phyloP scores from a whole-genome alignment of 176 grass and related monocot species.

The Raddia guianensis region DNA sequence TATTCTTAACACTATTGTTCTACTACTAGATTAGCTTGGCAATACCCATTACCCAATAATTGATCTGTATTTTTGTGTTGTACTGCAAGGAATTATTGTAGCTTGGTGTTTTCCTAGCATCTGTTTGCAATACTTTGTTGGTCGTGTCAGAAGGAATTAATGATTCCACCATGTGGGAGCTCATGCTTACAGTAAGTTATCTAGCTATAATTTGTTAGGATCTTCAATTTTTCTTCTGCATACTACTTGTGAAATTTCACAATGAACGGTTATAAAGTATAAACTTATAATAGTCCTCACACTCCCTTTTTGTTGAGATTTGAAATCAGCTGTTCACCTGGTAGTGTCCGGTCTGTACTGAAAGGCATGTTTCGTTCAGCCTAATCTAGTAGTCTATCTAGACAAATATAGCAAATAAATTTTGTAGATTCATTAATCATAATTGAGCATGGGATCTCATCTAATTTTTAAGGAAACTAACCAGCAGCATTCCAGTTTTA shows the following conservation, averaged over 20 bases:
- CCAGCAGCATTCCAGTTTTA: not conserved
- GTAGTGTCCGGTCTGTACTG: not conserved
- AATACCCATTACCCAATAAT: conserved; percentile 32
- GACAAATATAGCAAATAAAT: not conserved
- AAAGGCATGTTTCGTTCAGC: not conserved
- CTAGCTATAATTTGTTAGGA: conserved; percentile 23
- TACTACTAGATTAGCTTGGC: not conserved
- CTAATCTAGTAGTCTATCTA: not conserved
- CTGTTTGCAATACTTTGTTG: conserved; percentile 88
- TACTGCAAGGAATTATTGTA: conserved; percentile 87
- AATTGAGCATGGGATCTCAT: not conserved
- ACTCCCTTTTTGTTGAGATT: not conserved
- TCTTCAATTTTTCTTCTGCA: not conserved
- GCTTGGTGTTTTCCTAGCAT: conserved; percentile 94
- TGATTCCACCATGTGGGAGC: conserved; percentile 83
- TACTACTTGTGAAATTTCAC: not conserved
- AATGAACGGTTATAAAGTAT: not conserved
- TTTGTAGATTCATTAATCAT: not conserved
- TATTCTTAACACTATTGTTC: not conserved
- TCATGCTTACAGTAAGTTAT: conserved; percentile 84
- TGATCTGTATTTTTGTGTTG: conserved; percentile 55
- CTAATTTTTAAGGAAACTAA: not conserved
- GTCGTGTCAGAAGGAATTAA: conserved; percentile 80
- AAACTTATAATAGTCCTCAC: not conserved
- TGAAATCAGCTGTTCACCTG: not conserved